Percentiles rank a stretch among this genome's conserved stretches.
Conservation (phyloP, 345 rosid genomes). For the Odontarrhena argentea region DNA sequence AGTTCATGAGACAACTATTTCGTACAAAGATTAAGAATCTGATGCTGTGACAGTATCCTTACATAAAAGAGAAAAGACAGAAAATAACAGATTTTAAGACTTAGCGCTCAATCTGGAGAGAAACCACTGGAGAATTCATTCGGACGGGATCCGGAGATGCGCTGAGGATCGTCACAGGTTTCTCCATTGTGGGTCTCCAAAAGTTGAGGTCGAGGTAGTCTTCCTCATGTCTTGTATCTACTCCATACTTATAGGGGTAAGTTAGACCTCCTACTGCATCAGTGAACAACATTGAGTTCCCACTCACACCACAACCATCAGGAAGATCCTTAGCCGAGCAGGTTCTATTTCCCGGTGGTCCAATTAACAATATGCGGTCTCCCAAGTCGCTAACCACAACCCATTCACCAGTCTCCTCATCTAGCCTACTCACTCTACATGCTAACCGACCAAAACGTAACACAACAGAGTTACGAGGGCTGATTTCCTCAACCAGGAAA, state of each 20-base stretch:
- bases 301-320: conserved; percentile 23
- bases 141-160: too few relatives aligned
- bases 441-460: neutral
- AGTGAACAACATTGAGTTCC: conserved; percentile 9
- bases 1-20: too few relatives aligned
- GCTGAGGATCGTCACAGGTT: neutral
- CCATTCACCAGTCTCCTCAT: conserved; percentile 15
- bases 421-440: conserved; percentile 10
- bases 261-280: neutral
- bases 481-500: conserved; percentile 1
- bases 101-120: too few relatives aligned
- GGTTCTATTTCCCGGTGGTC: neutral
- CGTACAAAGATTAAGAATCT: too few relatives aligned
- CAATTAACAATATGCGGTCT: conserved; percentile 1
- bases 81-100: too few relatives aligned
- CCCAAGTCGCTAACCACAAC: conserved; percentile 7
- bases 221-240: neutral
- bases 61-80: too few relatives aligned
- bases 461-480: neutral
- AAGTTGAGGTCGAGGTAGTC: neutral
- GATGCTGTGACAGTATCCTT: too few relatives aligned
- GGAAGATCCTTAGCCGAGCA: too few relatives aligned
- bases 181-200: neutral
- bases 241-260: neutral
- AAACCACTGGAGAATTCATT: too few relatives aligned